phyloP scores from a whole-genome alignment of 768 basidiomycete species.

The Amanita exitialis region DNA sequence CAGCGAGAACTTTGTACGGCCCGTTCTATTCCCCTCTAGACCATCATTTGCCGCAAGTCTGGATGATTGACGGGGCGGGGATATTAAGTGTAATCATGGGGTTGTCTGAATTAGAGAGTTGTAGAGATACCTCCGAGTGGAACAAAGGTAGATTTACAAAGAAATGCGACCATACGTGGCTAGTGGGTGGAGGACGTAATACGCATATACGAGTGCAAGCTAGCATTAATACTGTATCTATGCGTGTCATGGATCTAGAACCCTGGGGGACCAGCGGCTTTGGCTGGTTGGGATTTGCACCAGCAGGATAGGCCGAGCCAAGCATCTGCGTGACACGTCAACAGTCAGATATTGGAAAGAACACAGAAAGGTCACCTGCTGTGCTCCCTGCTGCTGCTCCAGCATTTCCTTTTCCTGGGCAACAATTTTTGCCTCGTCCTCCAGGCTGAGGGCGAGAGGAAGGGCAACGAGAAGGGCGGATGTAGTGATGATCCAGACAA shows the following conservation, averaged over 20 bases:
- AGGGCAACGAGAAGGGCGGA: constrained; percentile 89
- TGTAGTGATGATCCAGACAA: constrained; percentile 93
- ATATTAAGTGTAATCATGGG: constrained; percentile 11
- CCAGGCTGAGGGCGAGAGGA: constrained; percentile 85
- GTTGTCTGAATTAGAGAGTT: neutral
- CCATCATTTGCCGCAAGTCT: constrained; percentile 21
- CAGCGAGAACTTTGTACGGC: constrained; percentile 61
- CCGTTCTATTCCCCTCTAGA: constrained; percentile 51
- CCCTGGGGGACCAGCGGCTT: constrained; percentile 77
- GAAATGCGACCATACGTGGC: neutral
- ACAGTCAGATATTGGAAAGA: constrained; percentile 8
- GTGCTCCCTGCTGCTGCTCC: constrained; percentile 87
- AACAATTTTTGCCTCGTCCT: constrained; percentile 93
- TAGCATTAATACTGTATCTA: neutral
- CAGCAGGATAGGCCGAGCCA: constrained; percentile 44
- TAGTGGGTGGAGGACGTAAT: neutral
- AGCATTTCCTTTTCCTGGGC: constrained; percentile 92
- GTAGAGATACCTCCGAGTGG: constrained; percentile 3
- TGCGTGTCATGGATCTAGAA: constrained; percentile 37
- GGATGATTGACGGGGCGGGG: constrained; percentile 9
- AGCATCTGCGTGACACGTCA: constrained; percentile 51
- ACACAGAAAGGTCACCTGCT: constrained; percentile 51
- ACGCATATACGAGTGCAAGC: neutral
- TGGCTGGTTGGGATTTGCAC: constrained; percentile 25
- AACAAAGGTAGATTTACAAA: constrained; percentile 2